These are phyloP conservation scores for Alternaria consortialis DNA, from an alignment of 2,329 filamentous ascomycete genomes.

Conservation along the genomic window DNA sequence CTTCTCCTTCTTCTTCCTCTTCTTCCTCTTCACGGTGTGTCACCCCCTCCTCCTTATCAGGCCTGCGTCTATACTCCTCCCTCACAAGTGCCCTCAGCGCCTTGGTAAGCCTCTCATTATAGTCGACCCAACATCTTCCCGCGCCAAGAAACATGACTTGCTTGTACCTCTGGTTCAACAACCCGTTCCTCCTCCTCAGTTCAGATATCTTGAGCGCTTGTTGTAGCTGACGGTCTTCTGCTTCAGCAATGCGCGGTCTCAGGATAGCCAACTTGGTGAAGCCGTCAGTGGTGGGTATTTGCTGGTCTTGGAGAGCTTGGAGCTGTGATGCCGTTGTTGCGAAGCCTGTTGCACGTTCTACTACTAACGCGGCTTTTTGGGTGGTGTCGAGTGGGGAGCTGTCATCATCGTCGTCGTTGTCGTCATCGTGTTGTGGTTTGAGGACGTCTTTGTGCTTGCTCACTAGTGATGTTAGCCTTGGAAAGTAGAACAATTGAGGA, in stretches of 20 bases:
- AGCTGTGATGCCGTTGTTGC: slow-evolving; percentile 55
- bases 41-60: slow-evolving; percentile 40
- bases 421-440: slow-evolving; percentile 26
- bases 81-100: slow-evolving; percentile 73
- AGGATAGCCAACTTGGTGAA: slow-evolving; percentile 66
- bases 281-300: slow-evolving; percentile 53
- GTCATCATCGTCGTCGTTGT: slow-evolving; percentile 16
- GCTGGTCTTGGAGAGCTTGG: slow-evolving; percentile 55
- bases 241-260: slow-evolving; percentile 68
- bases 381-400: slow-evolving; percentile 30
- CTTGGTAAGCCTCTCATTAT: slow-evolving; percentile 72
- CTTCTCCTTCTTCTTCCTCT: slow-evolving; percentile 13
- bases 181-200: slow-evolving; percentile 70
- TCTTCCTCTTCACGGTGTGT: slow-evolving; percentile 5
- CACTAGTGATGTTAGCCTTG: slow-evolving; percentile 42
- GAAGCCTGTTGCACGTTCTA: slow-evolving; percentile 56
- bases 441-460: slow-evolving; percentile 54
- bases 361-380: slow-evolving; percentile 50
- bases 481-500: background rate
- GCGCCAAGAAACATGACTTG: slow-evolving; percentile 73
- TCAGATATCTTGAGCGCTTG: slow-evolving; percentile 70
- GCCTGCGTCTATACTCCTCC: slow-evolving; percentile 65
- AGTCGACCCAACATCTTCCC: slow-evolving; percentile 74
- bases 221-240: slow-evolving; percentile 67
- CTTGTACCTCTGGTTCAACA: slow-evolving; percentile 69